A percentile compares a stretch with the other conserved stretches of the same genome.
phyloP scores from a whole-genome alignment of 257 asterid genomes.

The Nicotiana otophora region DNA sequence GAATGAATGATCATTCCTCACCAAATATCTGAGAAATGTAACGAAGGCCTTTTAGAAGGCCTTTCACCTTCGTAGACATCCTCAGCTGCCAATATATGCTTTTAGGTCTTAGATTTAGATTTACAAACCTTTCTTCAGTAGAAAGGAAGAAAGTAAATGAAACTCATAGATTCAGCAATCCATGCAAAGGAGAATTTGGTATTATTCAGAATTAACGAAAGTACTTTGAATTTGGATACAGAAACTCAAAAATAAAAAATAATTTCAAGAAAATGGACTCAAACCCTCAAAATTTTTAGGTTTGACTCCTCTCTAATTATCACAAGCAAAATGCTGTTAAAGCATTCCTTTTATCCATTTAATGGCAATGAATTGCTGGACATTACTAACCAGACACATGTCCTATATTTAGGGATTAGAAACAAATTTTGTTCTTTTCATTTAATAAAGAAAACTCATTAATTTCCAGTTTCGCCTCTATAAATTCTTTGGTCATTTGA shows the following conservation, averaged over 20 bases:
- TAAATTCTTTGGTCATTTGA: neutral
- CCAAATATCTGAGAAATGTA: slow-evolving; percentile 96
- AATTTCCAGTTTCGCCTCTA: neutral
- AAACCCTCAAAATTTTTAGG: slow-evolving; percentile 21
- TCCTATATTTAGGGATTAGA: slow-evolving; percentile 1
- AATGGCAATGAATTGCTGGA: slow-evolving; percentile 38
- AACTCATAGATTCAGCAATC: neutral
- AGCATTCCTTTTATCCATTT: slow-evolving; percentile 37
- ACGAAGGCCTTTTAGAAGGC: slow-evolving; percentile 85
- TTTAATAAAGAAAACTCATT: neutral
- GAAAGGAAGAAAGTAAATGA: neutral
- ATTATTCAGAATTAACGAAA: neutral
- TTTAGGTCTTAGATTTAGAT: neutral
- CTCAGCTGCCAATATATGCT: neutral
- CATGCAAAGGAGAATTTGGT: neutral
- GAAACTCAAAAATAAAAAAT: slow-evolving; percentile 12
- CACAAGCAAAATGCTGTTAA: slow-evolving; percentile 28
- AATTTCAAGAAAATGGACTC: slow-evolving; percentile 9
- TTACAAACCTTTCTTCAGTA: neutral
- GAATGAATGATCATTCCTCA: slow-evolving; percentile 14
- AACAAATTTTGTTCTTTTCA: neutral
- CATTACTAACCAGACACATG: slow-evolving; percentile 9
- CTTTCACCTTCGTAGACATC: slow-evolving; percentile 78
- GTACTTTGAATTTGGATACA: neutral
- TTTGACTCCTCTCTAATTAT: neutral